phyloP scores from a whole-genome alignment of 306 rosid species.

The Corylus avellana region DNA sequence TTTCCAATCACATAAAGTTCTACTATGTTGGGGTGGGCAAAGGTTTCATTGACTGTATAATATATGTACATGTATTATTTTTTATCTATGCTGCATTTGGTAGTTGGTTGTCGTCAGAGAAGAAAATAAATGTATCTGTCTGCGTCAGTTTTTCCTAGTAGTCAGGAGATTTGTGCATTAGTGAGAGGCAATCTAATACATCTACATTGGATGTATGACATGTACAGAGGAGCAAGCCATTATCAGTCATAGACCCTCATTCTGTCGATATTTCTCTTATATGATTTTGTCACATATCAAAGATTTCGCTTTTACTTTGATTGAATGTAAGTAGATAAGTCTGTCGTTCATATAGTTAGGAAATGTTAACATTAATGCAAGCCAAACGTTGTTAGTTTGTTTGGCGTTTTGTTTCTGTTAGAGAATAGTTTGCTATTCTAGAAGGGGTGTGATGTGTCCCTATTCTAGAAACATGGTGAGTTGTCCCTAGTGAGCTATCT shows the following conservation, averaged over 20 bases:
- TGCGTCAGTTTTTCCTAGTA: not conserved
- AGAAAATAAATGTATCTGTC: not conserved
- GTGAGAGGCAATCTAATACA: not conserved
- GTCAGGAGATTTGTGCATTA: not conserved
- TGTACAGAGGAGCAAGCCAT: not conserved
- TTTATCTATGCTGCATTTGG: not conserved
- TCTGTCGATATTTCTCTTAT: no score
- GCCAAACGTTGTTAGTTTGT: not conserved
- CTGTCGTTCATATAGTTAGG: not conserved
- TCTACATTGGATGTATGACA: not conserved
- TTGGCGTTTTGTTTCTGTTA: not conserved
- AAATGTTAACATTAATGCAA: not conserved
- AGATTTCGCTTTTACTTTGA: no score
- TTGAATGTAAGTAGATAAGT: no score
- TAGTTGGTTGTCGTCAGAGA: not conserved
- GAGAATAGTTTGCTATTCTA: no score
- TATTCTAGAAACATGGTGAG: no score
- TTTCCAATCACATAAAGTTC: not conserved
- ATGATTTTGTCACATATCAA: no score
- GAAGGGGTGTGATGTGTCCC: no score
- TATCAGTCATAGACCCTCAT: no score
- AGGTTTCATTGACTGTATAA: not conserved
- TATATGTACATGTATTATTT: not conserved
- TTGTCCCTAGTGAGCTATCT: no score
- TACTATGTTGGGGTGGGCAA: not conserved